phyloP scores from a whole-genome alignment of 441 rosid genomes.

The Adansonia rubrostipa region DNA sequence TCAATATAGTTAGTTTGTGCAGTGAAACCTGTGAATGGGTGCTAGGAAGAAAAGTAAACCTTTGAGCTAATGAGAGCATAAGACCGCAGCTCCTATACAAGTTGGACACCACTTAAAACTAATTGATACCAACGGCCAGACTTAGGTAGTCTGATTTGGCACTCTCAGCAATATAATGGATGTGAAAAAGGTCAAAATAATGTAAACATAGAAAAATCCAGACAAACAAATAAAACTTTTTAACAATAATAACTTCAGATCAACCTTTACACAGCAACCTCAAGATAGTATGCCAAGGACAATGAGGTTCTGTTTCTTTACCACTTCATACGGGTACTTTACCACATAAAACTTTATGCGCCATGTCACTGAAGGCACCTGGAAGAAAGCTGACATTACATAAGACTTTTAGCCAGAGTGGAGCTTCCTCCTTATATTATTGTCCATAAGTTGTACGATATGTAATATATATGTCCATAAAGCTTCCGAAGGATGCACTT shows the following conservation, averaged over 20 bases:
- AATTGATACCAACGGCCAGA: not conserved
- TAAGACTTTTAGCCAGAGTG: not conserved
- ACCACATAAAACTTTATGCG: not conserved
- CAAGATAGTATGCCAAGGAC: not conserved
- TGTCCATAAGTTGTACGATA: not conserved
- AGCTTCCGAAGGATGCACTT: not conserved
- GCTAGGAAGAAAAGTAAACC: not conserved
- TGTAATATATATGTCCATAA: too few species aligned
- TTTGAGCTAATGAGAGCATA: not conserved
- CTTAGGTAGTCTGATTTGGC: not conserved
- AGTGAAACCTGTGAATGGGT: not conserved
- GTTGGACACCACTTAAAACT: not conserved
- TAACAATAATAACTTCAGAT: not conserved
- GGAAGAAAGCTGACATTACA: not conserved
- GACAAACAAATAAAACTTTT: not conserved
- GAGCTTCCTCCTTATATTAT: not conserved
- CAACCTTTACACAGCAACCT: not conserved
- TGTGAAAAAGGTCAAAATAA: not conserved
- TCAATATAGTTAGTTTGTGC: not conserved
- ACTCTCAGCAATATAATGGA: not conserved
- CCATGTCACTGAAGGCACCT: not conserved
- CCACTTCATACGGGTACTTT: not conserved
- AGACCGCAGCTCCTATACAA: not conserved
- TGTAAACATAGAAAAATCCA: not conserved
- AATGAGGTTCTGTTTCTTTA: not conserved